phyloP scores from a whole-genome alignment of 2,329 filamentous ascomycete genomes.

The Chrysosporium keratinophilum region DNA sequence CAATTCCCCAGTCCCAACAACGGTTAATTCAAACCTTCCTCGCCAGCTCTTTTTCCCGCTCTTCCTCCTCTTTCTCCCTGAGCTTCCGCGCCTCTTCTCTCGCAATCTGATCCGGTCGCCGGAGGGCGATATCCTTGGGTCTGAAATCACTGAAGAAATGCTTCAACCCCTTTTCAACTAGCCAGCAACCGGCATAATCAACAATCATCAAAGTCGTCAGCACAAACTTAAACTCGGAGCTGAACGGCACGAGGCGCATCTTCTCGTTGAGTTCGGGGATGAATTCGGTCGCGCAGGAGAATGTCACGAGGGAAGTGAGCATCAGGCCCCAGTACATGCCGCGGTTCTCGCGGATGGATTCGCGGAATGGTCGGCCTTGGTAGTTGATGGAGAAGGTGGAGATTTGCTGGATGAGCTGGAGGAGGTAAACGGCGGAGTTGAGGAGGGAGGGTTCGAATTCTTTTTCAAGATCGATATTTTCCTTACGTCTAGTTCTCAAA shows the following conservation, averaged over 20 bases:
- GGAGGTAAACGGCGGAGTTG: constrained; percentile 92
- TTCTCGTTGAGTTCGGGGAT: constrained; percentile 89
- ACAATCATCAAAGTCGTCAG: constrained; percentile 76
- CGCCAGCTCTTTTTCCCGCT: constrained; percentile 30
- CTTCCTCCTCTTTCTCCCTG: constrained; percentile 42
- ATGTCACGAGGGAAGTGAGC: constrained; percentile 78
- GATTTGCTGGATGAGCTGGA: constrained; percentile 97
- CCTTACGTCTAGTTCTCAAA: constrained; percentile 36
- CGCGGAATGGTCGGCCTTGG: constrained; percentile 93
- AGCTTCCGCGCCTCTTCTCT: constrained; percentile 61
- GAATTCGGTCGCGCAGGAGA: constrained; percentile 89
- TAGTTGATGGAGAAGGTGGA: constrained; percentile 99
- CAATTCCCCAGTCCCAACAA: neutral
- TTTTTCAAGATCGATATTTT: constrained; percentile 77
- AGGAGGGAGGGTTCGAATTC: constrained; percentile 89
- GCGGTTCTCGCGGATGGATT: constrained; percentile 87
- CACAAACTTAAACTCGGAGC: constrained; percentile 73
- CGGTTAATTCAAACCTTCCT: constrained; percentile 18
- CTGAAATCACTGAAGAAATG: constrained; percentile 76
- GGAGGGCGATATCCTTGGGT: constrained; percentile 83
- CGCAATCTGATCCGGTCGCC: constrained; percentile 75
- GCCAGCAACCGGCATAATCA: constrained; percentile 77
- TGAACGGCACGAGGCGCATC: constrained; percentile 86
- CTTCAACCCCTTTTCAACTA: constrained; percentile 82
- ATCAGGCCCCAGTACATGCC: constrained; percentile 98